Conservation (phyloP, 805 yeast species). For the Wickerhamiella slavikovae region DNA sequence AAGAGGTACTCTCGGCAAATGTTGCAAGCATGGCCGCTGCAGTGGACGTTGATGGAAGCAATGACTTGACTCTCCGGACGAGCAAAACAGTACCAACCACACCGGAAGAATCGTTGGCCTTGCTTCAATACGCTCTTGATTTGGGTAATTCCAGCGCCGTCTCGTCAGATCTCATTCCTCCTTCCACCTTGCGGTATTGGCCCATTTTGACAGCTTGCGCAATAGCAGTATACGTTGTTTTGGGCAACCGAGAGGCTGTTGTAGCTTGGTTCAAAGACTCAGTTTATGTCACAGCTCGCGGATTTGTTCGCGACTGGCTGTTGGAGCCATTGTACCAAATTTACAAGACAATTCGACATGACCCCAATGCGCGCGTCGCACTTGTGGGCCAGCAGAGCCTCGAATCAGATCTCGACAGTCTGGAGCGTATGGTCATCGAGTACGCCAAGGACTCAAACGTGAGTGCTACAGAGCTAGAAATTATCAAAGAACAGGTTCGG, state of each 20-base stretch:
- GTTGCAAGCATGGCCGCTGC: too few species aligned
- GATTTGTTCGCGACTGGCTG: constrained; percentile 70
- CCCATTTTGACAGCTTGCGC: constrained; percentile 26
- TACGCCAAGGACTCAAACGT: constrained; percentile 26
- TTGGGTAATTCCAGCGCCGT: constrained; percentile 1
- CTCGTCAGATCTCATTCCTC: constrained; percentile 4
- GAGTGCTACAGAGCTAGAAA: constrained; percentile 1
- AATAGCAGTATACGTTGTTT: constrained; percentile 16
- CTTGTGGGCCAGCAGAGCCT: constrained; percentile 63
- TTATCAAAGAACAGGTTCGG: constrained; percentile 19
- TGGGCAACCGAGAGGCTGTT: constrained; percentile 34
- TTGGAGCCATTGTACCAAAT: constrained; percentile 54
- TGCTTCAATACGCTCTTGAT: too few species aligned
- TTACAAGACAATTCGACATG: constrained; percentile 65
- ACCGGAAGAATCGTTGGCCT: too few species aligned
- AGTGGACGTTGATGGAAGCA: too few species aligned
- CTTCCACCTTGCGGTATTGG: constrained; percentile 37
- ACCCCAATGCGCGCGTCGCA: constrained; percentile 50
- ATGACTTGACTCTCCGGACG: too few species aligned
- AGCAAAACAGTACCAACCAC: too few species aligned
- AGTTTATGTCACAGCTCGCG: constrained; percentile 38
- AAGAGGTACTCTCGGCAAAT: too few species aligned
- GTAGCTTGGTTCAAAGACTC: constrained; percentile 35
- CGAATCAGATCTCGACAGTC: constrained; percentile 53
- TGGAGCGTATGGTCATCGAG: constrained; percentile 75